phyloP scores from a whole-genome alignment of 768 basidiomycete genomes.

The Megacollybia marginata region DNA sequence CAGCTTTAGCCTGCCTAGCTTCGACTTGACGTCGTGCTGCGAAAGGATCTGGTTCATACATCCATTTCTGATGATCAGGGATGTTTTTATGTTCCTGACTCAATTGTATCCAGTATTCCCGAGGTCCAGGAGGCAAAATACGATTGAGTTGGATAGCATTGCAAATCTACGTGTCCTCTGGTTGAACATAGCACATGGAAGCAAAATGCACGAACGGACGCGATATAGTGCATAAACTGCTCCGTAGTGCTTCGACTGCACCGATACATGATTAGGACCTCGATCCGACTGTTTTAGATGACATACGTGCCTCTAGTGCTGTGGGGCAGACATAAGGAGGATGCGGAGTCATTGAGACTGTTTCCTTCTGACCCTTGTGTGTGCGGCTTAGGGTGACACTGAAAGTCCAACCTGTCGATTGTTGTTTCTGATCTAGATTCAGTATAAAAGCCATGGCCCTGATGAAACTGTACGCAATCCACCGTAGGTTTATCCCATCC shows the following conservation, averaged over 20 bases:
- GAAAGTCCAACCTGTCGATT: conserved; percentile 52
- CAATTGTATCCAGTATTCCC: conserved; percentile 83
- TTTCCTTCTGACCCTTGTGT: conserved; percentile 68
- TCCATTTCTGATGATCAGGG: conserved; percentile 73
- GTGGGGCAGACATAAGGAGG: conserved; percentile 60
- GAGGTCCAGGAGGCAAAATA: conserved; percentile 74
- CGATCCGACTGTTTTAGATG: too few relatives aligned
- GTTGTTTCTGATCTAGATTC: conserved; percentile 31
- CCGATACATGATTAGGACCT: too few relatives aligned
- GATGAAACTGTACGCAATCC: conserved; percentile 46
- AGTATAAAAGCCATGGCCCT: too few relatives aligned
- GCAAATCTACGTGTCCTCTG: conserved; percentile 46
- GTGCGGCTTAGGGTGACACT: conserved; percentile 56
- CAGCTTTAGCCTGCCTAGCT: conserved; percentile 52
- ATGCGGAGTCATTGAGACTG: conserved; percentile 65
- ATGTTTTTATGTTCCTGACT: conserved; percentile 60
- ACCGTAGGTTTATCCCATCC: conserved; percentile 83
- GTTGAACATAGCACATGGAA: conserved; percentile 8
- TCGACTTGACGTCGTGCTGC: conserved; percentile 61
- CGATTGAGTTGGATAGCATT: conserved; percentile 68
- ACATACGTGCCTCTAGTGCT: conserved; percentile 63
- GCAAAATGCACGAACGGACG: conserved; percentile 40
- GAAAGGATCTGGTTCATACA: conserved; percentile 86
- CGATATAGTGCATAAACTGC: conserved; percentile 84
- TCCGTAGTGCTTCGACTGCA: conserved; percentile 56